Base-by-base conservation (phyloP, 192 early-diverging fungal genomes). In the Backusella parvicylindrica region DNA sequence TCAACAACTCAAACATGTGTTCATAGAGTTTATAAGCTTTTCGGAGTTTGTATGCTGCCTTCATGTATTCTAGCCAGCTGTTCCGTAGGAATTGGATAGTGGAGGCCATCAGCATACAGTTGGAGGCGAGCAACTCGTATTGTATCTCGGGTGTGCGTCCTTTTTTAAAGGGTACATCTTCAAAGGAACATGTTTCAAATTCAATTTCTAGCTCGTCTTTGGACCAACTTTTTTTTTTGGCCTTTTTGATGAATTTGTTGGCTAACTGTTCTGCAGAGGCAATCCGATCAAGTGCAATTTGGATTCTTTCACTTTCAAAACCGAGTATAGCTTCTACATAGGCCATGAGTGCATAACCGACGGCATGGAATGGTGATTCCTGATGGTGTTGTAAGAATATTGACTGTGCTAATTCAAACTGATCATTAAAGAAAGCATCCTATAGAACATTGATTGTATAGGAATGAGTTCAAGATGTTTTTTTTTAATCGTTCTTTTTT, bases 301-400 rank as follows among this genome's bases (percentile, higher is more conserved):
- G 43, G 23, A 82, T 82, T 16, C 60, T 60, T 41, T 75, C 73
- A 0, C 66, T 31, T 68, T 82, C 81, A n/a, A 82, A 78, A 0
- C 77, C 71, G 3, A 78, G 40, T 74, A 82, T 82, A n/a, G 81
- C 81, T 43, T 82, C 81, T 1, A 78, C 74, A 70, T 82, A 82
- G 3, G 76, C 81, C 49, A 82, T 75, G 26, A 82, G 64, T 33
- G 81, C 81, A 76, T 63, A 78, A 2, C 81, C 81, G 26, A 82
- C 50, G 18, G 81, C 81, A 49, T 82, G 81, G 32, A 82, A 82
- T 3, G 81, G 77, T 8, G 81, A 82, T 21, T 75, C 76, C 37
- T 47, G 36, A 53, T 71, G 71, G n/a, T 76, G 66, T 35, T 74
- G 77, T 21, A 41, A 21, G 68, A 82, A 82, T 32, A 78, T 72